These are phyloP conservation scores for Venturia effusa DNA, from an alignment of 2,329 filamentous ascomycete species.

Conservation along the genomic window DNA sequence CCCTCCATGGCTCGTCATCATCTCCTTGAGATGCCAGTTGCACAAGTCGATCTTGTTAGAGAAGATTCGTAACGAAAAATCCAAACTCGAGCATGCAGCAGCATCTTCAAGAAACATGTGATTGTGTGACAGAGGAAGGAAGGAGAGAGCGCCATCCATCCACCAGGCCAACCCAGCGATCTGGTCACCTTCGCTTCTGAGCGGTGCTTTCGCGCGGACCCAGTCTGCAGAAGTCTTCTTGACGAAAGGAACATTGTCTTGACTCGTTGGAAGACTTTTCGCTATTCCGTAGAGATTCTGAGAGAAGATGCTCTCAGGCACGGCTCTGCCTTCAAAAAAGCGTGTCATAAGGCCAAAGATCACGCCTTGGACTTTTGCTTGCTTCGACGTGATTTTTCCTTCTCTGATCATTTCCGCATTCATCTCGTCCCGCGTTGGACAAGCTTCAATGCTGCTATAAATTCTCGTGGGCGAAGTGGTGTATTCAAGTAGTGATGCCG, in stretches of 20 bases:
- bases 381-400: slow-evolving; percentile 18
- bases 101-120: slow-evolving; percentile 35
- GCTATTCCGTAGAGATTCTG: slow-evolving; percentile 35
- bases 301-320: slow-evolving; percentile 30
- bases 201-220: slow-evolving; percentile 17
- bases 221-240: slow-evolving; percentile 30
- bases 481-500: slow-evolving; percentile 25
- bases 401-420: slow-evolving; percentile 14
- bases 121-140: slow-evolving; percentile 33
- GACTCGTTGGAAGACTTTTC: slow-evolving; percentile 23
- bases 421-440: slow-evolving; percentile 15
- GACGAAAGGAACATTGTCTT: slow-evolving; percentile 29
- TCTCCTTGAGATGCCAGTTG: slow-evolving; percentile 35
- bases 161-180: slow-evolving; percentile 31
- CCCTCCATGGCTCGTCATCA: slow-evolving; percentile 26
- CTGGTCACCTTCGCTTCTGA: slow-evolving; percentile 23
- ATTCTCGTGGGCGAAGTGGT: slow-evolving; percentile 24
- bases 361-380: slow-evolving; percentile 16
- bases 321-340: slow-evolving; percentile 28
- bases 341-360: slow-evolving; percentile 21
- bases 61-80: slow-evolving; percentile 40
- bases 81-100: slow-evolving; percentile 35
- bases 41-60: slow-evolving; percentile 27
- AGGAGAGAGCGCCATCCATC: slow-evolving; percentile 35
- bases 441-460: slow-evolving; percentile 23